Evolutionary conservation across 345 rosid genomes (phyloP).

Genomic region (Moricandia arvensis): DNA sequence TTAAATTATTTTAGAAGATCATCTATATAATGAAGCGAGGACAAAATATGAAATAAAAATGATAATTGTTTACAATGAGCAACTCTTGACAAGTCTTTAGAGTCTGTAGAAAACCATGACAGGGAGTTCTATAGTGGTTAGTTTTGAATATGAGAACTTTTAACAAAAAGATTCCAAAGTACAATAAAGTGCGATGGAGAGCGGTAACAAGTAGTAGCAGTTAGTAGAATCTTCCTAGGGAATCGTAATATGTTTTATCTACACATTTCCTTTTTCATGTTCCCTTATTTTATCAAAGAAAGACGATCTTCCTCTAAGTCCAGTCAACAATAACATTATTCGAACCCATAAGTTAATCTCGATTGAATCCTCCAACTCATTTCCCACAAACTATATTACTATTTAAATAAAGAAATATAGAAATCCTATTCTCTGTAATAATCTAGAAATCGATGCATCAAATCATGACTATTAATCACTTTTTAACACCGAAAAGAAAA

Average conservation of each 20-base stretch:
- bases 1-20: too few species aligned
- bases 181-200: not conserved
- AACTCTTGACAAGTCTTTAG: too few species aligned
- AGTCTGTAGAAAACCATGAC: too few species aligned
- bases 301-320: not conserved
- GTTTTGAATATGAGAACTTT: too few species aligned
- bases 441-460: slow-evolving; percentile 8
- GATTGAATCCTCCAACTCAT: slow-evolving; percentile 3
- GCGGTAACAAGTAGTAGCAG: not conserved
- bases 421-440: not conserved
- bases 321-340: not conserved
- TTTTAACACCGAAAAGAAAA: not conserved
- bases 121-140: too few species aligned
- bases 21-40: not conserved
- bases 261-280: not conserved
- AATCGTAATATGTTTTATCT: slow-evolving; percentile 17
- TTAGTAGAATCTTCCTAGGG: slow-evolving; percentile 42
- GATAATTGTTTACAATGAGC: not conserved
- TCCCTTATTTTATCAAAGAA: not conserved
- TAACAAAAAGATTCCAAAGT: too few species aligned
- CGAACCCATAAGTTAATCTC: not conserved
- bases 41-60: not conserved
- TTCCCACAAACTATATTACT: not conserved
- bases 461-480: not conserved
- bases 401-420: not conserved